Evolutionary conservation across 352 stramenopile species (phyloP), one percentile per base, ranked within the genome.

Genomic region (Phytophthora aleatoria): DNA sequence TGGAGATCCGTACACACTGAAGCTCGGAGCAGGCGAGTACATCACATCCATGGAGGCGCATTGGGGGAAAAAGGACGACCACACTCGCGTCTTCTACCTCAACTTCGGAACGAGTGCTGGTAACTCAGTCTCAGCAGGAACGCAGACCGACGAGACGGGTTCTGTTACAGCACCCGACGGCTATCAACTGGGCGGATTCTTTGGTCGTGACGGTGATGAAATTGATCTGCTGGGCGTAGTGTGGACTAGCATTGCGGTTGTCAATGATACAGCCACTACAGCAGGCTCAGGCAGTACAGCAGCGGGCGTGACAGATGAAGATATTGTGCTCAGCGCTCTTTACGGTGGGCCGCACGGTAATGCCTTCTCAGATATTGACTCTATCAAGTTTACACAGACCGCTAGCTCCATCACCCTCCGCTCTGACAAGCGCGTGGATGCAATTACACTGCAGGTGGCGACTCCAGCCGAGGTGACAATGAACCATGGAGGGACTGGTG

Each of bases 11-110:
- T 54, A 69, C 35, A 69, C 55, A 0, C 61, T 65, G 12, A 50
- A 36, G 15, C 55, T 69, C 16, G 48, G 39, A 31, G 5, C 55
- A 24, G 55, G 41, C 0, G 61, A 69, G 24, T 56, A 60, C 27
- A 65, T 69, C 36, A 70, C 62, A 4, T 70, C 62, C 9, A 61
- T 66, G 62, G 62, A 70, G 8, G 56, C 24, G 27, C 62, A 66
- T 24, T 70, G 55, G 62, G 62, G 56, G 10, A 35, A 70, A 58
- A 70, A 70, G 7, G 43, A 57, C 15, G 62, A 38, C 16, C 63
- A 71, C 31, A 67, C 63, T 2, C 56, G 63, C 0, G 38, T 71
- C 11, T 71, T 71, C 50, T 66, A 67, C 9, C 28, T 71, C 1
- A 61, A 48, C 13, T 67, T 61, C 10, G 36, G 42, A 12, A 71